phyloP scores from a whole-genome alignment of 202 grass and related monocot species.

The Sporobolus alterniflorus region DNA sequence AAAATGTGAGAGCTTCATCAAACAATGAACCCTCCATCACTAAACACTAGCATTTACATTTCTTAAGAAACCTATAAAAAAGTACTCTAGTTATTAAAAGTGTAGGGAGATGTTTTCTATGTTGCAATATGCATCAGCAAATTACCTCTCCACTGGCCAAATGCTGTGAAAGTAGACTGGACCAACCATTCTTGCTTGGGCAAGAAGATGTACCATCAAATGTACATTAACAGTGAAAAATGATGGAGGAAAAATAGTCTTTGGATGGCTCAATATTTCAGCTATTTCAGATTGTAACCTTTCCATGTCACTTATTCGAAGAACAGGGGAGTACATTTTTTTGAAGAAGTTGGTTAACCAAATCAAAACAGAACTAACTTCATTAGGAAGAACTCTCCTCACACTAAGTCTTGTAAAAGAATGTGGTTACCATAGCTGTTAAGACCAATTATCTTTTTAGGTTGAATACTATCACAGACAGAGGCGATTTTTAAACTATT shows the following conservation, averaged over 20 bases:
- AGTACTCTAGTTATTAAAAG: background rate
- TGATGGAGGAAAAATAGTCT: no score
- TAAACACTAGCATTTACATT: background rate
- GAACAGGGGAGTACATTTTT: background rate
- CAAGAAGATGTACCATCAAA: slow-evolving; percentile 8
- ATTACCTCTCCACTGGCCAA: slow-evolving; percentile 1
- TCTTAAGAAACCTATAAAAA: background rate
- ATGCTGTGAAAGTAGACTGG: background rate
- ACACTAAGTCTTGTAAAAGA: background rate
- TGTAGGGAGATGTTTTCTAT: background rate
- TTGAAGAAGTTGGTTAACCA: background rate
- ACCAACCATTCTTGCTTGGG: background rate
- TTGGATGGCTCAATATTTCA: no score
- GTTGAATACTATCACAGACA: no score
- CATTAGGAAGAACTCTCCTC: background rate
- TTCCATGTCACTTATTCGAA: background rate
- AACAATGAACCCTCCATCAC: background rate
- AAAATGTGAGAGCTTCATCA: background rate
- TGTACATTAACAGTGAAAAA: background rate
- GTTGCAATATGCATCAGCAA: background rate
- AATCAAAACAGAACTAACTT: background rate
- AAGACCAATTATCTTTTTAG: background rate
- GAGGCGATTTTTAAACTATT: no score
- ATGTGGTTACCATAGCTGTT: background rate
- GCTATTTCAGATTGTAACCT: no score